A percentile compares a stretch with the other conserved stretches of the same genome.
These are phyloP conservation scores for Sporobolomyces phaffii DNA, from an alignment of 768 basidiomycete genomes.

Conservation along the genomic window DNA sequence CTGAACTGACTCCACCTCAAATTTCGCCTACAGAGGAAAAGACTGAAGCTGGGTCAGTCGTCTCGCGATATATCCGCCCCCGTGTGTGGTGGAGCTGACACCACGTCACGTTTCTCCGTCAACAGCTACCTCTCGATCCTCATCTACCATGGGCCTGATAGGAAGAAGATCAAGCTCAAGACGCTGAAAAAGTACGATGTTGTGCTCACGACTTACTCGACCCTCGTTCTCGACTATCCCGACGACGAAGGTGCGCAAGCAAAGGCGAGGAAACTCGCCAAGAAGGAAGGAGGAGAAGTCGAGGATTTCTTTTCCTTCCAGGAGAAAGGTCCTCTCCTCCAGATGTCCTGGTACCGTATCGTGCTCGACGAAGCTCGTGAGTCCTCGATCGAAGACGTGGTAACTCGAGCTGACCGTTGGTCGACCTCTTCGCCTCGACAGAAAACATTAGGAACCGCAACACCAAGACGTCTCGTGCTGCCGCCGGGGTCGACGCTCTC, in stretches of 20 bases:
- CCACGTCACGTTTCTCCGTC: too few relatives aligned
- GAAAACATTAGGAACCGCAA: slow-evolving; percentile 45
- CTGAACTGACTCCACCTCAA: too few relatives aligned
- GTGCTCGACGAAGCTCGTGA: slow-evolving; percentile 53
- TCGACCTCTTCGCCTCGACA: slow-evolving; percentile 44
- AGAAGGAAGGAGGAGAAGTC: slow-evolving; percentile 47
- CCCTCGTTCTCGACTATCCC: slow-evolving; percentile 68
- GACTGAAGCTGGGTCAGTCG: slow-evolving; percentile 24
- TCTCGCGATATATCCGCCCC: too few relatives aligned
- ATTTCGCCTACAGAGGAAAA: slow-evolving; percentile 48
- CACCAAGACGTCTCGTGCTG: slow-evolving; percentile 53
- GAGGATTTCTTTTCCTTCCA: slow-evolving; percentile 36
- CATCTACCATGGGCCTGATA: slow-evolving; percentile 59
- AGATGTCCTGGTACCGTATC: slow-evolving; percentile 46
- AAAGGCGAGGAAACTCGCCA: slow-evolving; percentile 40
- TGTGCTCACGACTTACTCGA: slow-evolving; percentile 59
- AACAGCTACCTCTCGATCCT: slow-evolving; percentile 49
- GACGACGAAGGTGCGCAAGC: slow-evolving; percentile 28
- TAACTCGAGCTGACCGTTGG: slow-evolving; percentile 11
- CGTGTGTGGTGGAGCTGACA: too few relatives aligned
- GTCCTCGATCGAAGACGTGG: slow-evolving; percentile 10
- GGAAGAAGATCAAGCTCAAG: slow-evolving; percentile 49
- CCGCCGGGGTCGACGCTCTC: slow-evolving; percentile 53
- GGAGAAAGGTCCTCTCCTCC: slow-evolving; percentile 45
- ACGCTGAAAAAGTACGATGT: slow-evolving; percentile 59